Evolutionary conservation across 2,329 filamentous ascomycete genomes (phyloP).

Genomic region (Calonectria pseudoreteaudii): DNA sequence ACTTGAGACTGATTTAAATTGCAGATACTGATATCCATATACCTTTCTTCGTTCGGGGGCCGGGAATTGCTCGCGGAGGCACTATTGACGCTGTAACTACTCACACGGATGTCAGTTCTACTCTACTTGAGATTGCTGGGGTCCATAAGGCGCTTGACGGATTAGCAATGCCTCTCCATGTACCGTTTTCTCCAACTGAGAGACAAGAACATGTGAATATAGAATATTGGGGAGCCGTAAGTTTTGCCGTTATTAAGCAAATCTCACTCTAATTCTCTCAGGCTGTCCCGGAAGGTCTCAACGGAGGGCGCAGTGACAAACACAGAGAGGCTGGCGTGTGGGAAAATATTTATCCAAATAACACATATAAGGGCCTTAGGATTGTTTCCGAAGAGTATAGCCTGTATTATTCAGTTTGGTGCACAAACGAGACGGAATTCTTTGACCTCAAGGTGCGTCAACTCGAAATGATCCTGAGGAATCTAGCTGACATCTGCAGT

Average conservation of each 20-base stretch:
- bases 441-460: conserved; percentile 61
- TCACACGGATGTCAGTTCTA: conserved; percentile 65
- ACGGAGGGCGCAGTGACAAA: conserved; percentile 5
- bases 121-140: conserved; percentile 54
- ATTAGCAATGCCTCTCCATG: conserved; percentile 51
- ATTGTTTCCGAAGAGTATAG: conserved; percentile 60
- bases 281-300: conserved; percentile 6
- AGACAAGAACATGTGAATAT: conserved; percentile 60
- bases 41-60: conserved; percentile 59
- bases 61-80: conserved; percentile 51
- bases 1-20: not conserved
- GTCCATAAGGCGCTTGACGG: conserved; percentile 60
- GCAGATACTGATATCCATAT: conserved; percentile 57
- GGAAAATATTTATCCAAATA: conserved; percentile 44
- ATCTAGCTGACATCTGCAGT: not conserved
- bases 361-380: conserved; percentile 66
- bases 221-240: conserved; percentile 58
- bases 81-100: conserved; percentile 54
- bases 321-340: conserved; percentile 7
- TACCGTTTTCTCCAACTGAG: too few species aligned
- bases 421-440: conserved; percentile 58
- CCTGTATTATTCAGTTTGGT: conserved; percentile 68
- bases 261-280: not conserved
- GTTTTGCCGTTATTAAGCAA: not conserved
- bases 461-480: not conserved